Percentiles rank a stretch among this genome's conserved stretches.
phyloP scores from a whole-genome alignment of 2,329 filamentous ascomycete species.

The Teratosphaeria pseudoeucalypti region DNA sequence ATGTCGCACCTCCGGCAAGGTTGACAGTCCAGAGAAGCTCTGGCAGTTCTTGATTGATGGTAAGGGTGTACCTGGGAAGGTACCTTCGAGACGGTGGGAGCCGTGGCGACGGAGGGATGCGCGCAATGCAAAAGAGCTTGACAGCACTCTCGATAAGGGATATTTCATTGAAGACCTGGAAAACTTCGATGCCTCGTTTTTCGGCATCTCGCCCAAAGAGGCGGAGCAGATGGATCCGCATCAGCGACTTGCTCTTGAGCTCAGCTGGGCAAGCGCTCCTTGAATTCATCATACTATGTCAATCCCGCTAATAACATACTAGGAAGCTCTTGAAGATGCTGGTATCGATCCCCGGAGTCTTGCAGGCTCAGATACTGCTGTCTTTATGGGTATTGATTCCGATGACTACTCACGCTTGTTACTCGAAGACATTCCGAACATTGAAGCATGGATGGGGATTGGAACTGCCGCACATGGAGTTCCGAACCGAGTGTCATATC shows the following conservation, averaged over 20 bases:
- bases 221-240: background rate
- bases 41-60: background rate
- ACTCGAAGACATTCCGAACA: background rate
- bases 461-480: background rate
- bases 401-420: background rate
- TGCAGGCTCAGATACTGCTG: background rate
- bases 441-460: background rate
- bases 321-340: background rate
- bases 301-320: background rate
- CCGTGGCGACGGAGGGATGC: background rate
- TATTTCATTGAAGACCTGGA: background rate
- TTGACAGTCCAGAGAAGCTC: background rate
- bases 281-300: background rate
- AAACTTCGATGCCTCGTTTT: background rate
- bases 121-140: background rate
- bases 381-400: background rate
- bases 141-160: background rate
- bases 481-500: background rate
- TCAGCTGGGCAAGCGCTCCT: background rate
- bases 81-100: background rate
- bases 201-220: background rate
- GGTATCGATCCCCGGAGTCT: background rate
- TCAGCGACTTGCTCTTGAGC: background rate
- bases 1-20: background rate
- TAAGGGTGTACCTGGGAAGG: background rate